Conservation (phyloP, 495 filamentous ascomycete genomes). For the Penicillium coffeae region DNA sequence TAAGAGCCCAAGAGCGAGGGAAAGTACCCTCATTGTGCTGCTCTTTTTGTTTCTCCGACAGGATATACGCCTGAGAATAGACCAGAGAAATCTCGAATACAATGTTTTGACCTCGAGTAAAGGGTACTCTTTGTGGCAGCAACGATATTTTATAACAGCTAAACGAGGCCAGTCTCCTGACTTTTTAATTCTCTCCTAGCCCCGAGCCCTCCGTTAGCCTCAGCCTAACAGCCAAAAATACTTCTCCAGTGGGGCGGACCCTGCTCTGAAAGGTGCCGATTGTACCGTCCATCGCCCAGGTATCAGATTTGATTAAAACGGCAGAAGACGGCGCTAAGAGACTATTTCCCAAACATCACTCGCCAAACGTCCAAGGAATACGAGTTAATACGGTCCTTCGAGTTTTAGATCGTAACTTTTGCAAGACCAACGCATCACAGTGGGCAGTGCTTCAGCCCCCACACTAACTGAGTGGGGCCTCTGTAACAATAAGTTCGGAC, state of each 20-base stretch:
- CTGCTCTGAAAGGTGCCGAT: too few relatives aligned
- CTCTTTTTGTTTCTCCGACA: not conserved
- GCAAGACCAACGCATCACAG: not conserved
- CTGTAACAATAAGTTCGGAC: not conserved
- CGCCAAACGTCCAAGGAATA: not conserved
- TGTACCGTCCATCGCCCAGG: too few relatives aligned
- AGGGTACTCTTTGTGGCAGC: too few relatives aligned
- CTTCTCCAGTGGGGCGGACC: too few relatives aligned
- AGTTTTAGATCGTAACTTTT: not conserved
- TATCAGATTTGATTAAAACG: not conserved
- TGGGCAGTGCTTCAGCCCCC: not conserved
- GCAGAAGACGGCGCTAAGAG: not conserved
- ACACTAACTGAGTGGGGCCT: not conserved
- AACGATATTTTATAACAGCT: too few relatives aligned
- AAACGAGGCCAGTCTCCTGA: not conserved
- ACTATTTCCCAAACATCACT: not conserved
- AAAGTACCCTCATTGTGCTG: not conserved
- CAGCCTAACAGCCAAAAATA: not conserved
- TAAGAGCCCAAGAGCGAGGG: not conserved
- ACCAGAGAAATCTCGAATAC: too few relatives aligned
- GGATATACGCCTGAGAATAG: too few relatives aligned
- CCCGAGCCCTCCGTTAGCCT: not conserved
- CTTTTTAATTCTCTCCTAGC: not conserved
- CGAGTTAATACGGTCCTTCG: not conserved
- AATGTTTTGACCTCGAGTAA: too few relatives aligned